These are phyloP conservation scores for Trichoderma polysporum DNA, from an alignment of 2,329 filamentous ascomycete genomes.

Conservation along the genomic window DNA sequence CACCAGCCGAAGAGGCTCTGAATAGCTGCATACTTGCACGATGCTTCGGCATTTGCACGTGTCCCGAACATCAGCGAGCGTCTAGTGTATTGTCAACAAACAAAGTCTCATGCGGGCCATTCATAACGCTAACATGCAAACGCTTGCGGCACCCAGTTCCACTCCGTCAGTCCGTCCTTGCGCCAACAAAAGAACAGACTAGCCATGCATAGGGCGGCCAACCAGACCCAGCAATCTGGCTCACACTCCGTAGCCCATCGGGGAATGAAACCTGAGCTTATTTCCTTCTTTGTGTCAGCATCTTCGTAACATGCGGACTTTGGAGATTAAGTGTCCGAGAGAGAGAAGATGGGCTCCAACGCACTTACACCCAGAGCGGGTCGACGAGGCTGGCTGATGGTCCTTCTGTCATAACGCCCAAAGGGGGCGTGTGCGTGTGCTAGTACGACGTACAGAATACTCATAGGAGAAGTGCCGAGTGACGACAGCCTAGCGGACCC, in stretches of 20 bases:
- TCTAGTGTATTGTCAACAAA: neutral
- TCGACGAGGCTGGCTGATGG: neutral
- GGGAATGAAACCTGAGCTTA: constrained; percentile 11
- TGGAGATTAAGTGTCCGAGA: constrained; percentile 14
- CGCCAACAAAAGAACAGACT: neutral
- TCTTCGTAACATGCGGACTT: neutral
- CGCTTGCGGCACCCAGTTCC: neutral
- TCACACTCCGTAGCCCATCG: constrained; percentile 9
- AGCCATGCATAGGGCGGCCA: constrained; percentile 3
- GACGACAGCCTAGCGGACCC: neutral
- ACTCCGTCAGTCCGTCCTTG: constrained; percentile 1
- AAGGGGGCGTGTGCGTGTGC: neutral
- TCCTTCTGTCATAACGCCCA: neutral
- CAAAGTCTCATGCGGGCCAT: neutral
- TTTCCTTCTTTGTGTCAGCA: constrained; percentile 1
- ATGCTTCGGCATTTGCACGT: neutral
- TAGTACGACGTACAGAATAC: neutral
- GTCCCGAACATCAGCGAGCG: neutral
- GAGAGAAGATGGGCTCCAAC: neutral
- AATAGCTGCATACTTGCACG: neutral
- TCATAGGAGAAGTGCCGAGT: too few species aligned
- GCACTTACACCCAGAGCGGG: constrained; percentile 11
- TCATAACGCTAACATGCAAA: neutral
- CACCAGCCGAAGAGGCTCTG: too few species aligned
- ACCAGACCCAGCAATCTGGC: constrained; percentile 13